Conservation (phyloP, 371 early-diverging fungal species). For the Sporodiniella umbellata region DNA sequence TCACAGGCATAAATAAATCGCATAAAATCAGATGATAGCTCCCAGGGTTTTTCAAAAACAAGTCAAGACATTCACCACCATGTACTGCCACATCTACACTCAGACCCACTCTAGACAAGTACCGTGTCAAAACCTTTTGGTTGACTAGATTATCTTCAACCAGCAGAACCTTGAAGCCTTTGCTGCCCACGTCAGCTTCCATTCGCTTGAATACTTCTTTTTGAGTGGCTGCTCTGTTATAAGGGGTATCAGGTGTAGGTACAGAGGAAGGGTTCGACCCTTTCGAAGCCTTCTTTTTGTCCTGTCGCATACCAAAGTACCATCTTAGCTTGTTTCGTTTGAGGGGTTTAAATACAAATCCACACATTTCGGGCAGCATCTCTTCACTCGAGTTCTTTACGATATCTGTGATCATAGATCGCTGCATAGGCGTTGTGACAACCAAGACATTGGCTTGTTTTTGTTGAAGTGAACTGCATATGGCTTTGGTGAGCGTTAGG, state of each 20-base stretch:
- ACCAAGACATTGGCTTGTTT: slow-evolving; percentile 45
- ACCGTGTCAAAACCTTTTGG: slow-evolving; percentile 56
- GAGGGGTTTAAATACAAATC: slow-evolving; percentile 62
- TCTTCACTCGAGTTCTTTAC: slow-evolving; percentile 32
- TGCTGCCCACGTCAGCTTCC: slow-evolving; percentile 50
- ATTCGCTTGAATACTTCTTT: slow-evolving; percentile 55
- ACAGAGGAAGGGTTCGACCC: too few relatives aligned
- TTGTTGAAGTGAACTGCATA: slow-evolving; percentile 38
- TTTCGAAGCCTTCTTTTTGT: not conserved
- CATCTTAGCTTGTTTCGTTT: slow-evolving; percentile 53
- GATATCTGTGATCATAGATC: slow-evolving; percentile 50
- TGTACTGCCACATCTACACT: slow-evolving; percentile 53
- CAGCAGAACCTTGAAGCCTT: slow-evolving; percentile 46
- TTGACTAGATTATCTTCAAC: slow-evolving; percentile 64
- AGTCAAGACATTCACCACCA: slow-evolving; percentile 53
- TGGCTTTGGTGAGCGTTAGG: slow-evolving; percentile 35
- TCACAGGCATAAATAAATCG: slow-evolving; percentile 66
- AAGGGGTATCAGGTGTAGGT: slow-evolving; percentile 40
- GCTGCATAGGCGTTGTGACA: slow-evolving; percentile 60
- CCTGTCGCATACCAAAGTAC: slow-evolving; percentile 47
- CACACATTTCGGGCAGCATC: slow-evolving; percentile 40
- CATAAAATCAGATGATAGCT: slow-evolving; percentile 53
- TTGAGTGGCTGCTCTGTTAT: slow-evolving; percentile 48
- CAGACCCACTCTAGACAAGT: slow-evolving; percentile 49
- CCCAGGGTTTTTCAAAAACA: slow-evolving; percentile 40